Evolutionary conservation across 106 monocot genomes (phyloP), one percentile per base, ranked within the genome.

Genomic region (Platanthera guangdongensis): DNA sequence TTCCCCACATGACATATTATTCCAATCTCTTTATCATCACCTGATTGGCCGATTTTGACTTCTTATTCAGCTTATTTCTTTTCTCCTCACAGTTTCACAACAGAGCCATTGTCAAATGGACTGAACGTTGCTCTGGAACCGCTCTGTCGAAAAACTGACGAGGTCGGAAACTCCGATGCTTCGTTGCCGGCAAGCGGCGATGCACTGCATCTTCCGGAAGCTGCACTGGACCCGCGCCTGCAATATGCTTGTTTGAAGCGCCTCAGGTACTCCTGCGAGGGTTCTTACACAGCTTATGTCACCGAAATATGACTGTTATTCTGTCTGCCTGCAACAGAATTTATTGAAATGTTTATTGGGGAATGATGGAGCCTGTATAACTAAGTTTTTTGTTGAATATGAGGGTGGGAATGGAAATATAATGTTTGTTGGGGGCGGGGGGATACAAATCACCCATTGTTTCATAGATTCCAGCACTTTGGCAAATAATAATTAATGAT

Each of bases 91-190:
- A 91, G 91, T 75, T 84, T 88, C 15, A 78, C 88, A 30, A 86
- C 77, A 7, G 91, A 91, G 6, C 79, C 81, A 50, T 71, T 74
- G 22, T 86, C 91, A 0, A 12, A 67, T 32, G 80, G 86, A 25
- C 74, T 91, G 62, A 91, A 91, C 47, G 51, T 75, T 49, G 91
- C 86, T 15, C 83, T 88, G 11, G 83, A 84, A 46, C 76, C 63
- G 6, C 39, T 84, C 16, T 82, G 76, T 57, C 9, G 30, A 11
- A 73, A 78, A 60, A 28, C 75, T 16, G 62, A 78, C 45, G 7
- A 9, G 7, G 22, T 28, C 6, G 60, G 6, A 19, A 77, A 80
- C 0, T 71, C 73, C 0, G 73, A 59, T 5, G 49, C 71, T 9
- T 1, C 51, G 49, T 53, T 28, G 10, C 48, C 53, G 16, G 52